Percentiles rank a stretch among this genome's conserved stretches.
Evolutionary conservation across 768 basidiomycete species (phyloP).

Genomic region (Pilatotrama ljubarskyi): DNA sequence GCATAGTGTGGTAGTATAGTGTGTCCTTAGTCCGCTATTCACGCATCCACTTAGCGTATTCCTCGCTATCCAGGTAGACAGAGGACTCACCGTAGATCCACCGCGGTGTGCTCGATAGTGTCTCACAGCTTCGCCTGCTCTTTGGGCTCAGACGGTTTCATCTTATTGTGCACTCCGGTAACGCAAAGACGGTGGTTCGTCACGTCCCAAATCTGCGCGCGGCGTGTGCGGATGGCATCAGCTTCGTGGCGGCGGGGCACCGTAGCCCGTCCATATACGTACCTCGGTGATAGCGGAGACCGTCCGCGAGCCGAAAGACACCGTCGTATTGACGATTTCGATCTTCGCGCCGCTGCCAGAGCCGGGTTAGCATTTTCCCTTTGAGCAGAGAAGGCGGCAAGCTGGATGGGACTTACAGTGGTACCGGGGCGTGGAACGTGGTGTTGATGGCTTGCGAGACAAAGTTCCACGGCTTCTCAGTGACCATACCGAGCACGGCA

Average conservation of each 20-base stretch:
- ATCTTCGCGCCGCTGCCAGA: slow-evolving; percentile 18
- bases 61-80: no score
- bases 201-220: slow-evolving; percentile 22
- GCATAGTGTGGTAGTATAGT: neutral
- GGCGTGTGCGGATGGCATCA: neutral
- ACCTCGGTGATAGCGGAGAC: slow-evolving; percentile 22
- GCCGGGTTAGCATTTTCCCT: neutral
- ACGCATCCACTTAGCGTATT: no score
- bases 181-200: slow-evolving; percentile 20
- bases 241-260: neutral
- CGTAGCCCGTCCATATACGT: neutral
- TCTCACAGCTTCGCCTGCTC: neutral
- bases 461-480: slow-evolving; percentile 7
- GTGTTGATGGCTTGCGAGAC: slow-evolving; percentile 25
- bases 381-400: neutral
- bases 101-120: no score
- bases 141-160: slow-evolving; percentile 15
- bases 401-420: slow-evolving; percentile 1
- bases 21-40: neutral
- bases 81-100: no score
- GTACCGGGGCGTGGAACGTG: slow-evolving; percentile 20
- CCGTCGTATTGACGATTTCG: slow-evolving; percentile 17
- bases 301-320: slow-evolving; percentile 16
- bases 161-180: slow-evolving; percentile 23
- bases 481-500: slow-evolving; percentile 10